Evolutionary conservation across 1,284 basidiomycete species (phyloP), one percentile per base, ranked within the genome.

Genomic region (Agaricales sp.): DNA sequence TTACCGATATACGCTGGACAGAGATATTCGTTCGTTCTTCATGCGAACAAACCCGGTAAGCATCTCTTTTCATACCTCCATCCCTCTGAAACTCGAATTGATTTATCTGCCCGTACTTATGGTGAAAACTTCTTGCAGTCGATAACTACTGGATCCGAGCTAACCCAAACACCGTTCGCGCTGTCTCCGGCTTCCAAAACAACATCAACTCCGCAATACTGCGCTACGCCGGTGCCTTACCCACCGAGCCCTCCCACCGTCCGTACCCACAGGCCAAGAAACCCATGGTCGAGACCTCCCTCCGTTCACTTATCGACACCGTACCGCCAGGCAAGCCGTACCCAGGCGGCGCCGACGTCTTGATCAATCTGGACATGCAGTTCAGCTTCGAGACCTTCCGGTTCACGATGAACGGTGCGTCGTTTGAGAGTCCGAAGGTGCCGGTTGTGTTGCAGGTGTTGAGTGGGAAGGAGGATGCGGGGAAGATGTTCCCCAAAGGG

Each of bases 1-100:
- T 58, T 75, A 22, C 60, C 64, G 30, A 72, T 75, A 39, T 65
- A 58, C 51, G 60, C 61, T 6, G 66, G 61, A 3, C 54, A 57
- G 47, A 50, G 57, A 4, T 57, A 57, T 44, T 58, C 56, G 0
- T 53, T 58, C 41, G 43, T 58, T 53, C 38, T 65, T 2, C 55
- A 56, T 23, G 70, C 73, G 1, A 57, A 67, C 53, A 62, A 73
- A 50, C 51, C 66, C 1, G 52, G 39, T 41, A 41, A 4, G 39
- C 16, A 4, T 35, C 74, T 51, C 56, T 57, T 12, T 44, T 69
- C 14, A 66, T 61, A 4, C 51, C n/a, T n/a, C n/a, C n/a, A n/a
- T n/a, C 71, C 52, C 71, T 71, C 39, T 70, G 72, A 56, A 65
- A 62, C 0, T 11, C 30, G 11, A 35, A 8, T 35, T 8, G n/a